These are phyloP conservation scores for Gossypium laxum DNA, from an alignment of 441 rosid species.

Conservation along the genomic window DNA sequence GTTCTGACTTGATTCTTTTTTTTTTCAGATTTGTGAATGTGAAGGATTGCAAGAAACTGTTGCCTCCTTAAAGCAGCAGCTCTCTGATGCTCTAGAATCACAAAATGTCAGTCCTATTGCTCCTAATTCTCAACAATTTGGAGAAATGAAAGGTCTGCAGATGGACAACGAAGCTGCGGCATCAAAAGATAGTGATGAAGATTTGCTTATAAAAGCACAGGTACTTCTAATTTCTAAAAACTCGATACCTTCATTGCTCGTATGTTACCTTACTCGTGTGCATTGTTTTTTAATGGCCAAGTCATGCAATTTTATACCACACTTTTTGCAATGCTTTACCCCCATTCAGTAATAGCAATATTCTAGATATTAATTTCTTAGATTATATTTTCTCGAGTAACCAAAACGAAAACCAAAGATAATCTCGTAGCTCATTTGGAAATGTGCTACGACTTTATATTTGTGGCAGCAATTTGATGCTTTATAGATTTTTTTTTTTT, in stretches of 20 bases:
- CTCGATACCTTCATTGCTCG: not conserved
- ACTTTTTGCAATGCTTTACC: not conserved
- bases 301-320: conserved; percentile 11
- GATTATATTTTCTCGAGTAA: not conserved
- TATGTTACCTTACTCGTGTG: not conserved
- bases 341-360: not conserved
- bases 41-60: conserved; percentile 66
- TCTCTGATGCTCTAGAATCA: conserved; percentile 50
- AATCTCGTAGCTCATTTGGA: not conserved
- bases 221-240: conserved; percentile 26
- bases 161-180: conserved; percentile 28
- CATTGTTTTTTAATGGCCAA: not conserved
- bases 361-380: not conserved
- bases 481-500: not conserved
- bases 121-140: conserved; percentile 31
- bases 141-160: conserved; percentile 29
- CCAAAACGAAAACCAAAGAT: not conserved
- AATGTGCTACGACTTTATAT: not conserved
- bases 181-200: conserved; percentile 28
- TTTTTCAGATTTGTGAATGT: conserved; percentile 55
- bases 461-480: not conserved
- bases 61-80: conserved; percentile 67
- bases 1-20: conserved; percentile 23
- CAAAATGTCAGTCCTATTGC: conserved; percentile 29
- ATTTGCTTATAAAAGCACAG: conserved; percentile 39